Evolutionary conservation across 192 early-diverging fungal species (phyloP).

Genomic region (Coemansia sp.): DNA sequence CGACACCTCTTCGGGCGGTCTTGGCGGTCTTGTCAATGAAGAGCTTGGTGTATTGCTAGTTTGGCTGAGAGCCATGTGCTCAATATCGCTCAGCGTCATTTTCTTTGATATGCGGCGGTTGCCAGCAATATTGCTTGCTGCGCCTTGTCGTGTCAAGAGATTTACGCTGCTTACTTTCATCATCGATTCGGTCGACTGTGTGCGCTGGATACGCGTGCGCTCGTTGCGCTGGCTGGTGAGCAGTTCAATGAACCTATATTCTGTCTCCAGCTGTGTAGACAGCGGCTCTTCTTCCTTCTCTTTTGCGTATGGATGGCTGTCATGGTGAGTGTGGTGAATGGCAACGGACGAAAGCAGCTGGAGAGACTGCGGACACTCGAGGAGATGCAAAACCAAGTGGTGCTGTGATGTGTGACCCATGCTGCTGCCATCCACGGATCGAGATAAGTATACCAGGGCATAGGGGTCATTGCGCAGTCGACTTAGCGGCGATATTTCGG

Average conservation of each 20-base stretch:
- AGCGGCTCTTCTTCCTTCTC: background rate
- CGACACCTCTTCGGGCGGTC: background rate
- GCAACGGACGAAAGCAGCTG: conserved; percentile 11
- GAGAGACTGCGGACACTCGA: conserved; percentile 17
- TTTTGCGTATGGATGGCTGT: background rate
- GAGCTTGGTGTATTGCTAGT: conserved; percentile 2
- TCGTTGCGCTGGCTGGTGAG: conserved; percentile 25
- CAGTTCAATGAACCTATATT: conserved; percentile 30
- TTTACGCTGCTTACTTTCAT: conserved; percentile 2
- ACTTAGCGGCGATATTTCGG: background rate
- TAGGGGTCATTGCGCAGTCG: conserved; percentile 14
- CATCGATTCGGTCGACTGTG: conserved; percentile 36
- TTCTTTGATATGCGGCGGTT: conserved; percentile 14
- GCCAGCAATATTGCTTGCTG: background rate
- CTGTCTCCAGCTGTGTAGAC: background rate
- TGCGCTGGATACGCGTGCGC: conserved; percentile 38
- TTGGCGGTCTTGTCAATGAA: background rate
- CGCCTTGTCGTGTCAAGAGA: conserved; percentile 13
- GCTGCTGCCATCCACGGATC: background rate
- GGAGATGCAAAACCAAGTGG: conserved; percentile 37
- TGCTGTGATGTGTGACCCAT: background rate
- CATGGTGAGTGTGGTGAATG: background rate
- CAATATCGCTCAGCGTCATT: conserved; percentile 52
- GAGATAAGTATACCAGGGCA: conserved; percentile 28
- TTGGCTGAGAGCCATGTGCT: conserved; percentile 23